Conservation (phyloP, 2,329 filamentous ascomycete genomes). For the Fusarium keratoplasticum region DNA sequence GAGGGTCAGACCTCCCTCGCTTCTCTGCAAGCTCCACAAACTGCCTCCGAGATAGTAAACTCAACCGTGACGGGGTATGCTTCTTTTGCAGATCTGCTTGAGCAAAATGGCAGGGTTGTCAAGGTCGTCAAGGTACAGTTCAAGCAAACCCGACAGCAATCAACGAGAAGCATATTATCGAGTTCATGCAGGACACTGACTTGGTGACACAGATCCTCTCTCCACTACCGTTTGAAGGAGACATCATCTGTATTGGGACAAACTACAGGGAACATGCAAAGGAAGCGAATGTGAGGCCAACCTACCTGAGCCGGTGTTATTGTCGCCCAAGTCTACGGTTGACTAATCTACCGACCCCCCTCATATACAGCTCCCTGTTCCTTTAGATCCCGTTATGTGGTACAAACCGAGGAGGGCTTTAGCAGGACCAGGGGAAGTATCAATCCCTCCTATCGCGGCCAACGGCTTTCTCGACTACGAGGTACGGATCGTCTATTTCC, state of each 20-base stretch:
- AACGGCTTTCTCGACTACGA: background rate
- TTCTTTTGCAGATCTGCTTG: background rate
- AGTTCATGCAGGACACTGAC: background rate
- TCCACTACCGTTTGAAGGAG: background rate
- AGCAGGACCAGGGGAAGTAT: background rate
- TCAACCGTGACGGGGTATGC: background rate
- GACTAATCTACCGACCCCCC: background rate
- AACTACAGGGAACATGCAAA: background rate
- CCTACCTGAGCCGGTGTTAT: background rate
- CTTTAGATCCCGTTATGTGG: background rate
- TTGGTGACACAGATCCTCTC: background rate
- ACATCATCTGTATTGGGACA: background rate
- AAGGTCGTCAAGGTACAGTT: background rate
- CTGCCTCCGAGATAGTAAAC: background rate
- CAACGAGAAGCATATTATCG: background rate
- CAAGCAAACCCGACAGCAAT: background rate
- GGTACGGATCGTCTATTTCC: background rate
- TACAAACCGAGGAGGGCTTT: background rate
- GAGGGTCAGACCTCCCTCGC: background rate
- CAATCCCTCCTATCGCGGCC: background rate
- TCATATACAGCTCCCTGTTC: background rate
- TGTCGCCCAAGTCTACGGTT: background rate
- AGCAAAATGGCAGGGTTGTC: background rate
- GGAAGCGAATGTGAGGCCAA: background rate
- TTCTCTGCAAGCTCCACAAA: background rate